A percentile compares a stretch with the other conserved stretches of the same genome.
Evolutionary conservation across 257 asterid species (phyloP).

Genomic region (Forsythia suspensa): DNA sequence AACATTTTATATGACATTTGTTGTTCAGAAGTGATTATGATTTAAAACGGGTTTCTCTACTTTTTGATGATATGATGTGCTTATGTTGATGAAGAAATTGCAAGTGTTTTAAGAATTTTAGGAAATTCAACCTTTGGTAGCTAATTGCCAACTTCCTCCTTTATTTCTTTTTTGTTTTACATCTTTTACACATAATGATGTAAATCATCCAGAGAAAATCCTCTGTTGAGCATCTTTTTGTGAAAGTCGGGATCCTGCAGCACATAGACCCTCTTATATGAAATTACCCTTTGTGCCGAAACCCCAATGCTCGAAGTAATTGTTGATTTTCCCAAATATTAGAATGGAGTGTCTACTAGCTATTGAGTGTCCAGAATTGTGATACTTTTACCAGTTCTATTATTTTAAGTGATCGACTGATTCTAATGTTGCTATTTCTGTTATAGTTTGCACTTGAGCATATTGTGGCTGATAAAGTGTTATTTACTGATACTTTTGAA

Average conservation of each 20-base stretch:
- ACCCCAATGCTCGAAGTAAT: background rate
- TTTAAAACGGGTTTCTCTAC: background rate
- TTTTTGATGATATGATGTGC: background rate
- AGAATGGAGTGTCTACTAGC: background rate
- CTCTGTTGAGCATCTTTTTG: background rate
- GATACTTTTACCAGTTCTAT: background rate
- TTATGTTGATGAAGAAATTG: constrained; percentile 1
- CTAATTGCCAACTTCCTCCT: background rate
- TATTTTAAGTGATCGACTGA: background rate
- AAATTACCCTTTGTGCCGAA: background rate
- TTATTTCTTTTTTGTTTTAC: background rate
- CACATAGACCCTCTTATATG: background rate
- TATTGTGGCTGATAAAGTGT: constrained; percentile 1
- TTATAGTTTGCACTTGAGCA: background rate
- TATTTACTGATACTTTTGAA: constrained; percentile 1
- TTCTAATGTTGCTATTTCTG: constrained; percentile 3
- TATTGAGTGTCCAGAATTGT: background rate
- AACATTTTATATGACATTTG: background rate
- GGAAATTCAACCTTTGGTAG: background rate
- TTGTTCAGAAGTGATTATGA: background rate
- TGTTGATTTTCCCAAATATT: background rate
- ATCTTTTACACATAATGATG: background rate
- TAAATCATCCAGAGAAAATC: background rate
- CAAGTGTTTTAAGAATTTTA: background rate
- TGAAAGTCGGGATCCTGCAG: background rate